These are phyloP conservation scores for Aureobasidium sp. DNA, from an alignment of 2,329 filamentous ascomycete species.

Conservation along the genomic window DNA sequence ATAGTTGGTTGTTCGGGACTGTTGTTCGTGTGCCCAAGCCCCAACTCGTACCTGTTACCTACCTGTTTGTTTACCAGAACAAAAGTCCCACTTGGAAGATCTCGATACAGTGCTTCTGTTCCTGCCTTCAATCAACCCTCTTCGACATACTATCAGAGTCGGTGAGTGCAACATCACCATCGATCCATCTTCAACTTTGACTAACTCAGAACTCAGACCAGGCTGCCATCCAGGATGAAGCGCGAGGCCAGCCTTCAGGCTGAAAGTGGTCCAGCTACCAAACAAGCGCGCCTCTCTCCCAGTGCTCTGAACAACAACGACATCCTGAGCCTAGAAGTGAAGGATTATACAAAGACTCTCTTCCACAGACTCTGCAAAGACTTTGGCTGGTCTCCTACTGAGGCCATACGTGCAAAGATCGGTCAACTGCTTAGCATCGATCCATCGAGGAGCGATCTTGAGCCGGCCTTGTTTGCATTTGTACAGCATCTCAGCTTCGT, in stretches of 20 bases:
- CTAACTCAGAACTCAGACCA: not conserved
- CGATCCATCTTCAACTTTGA: not conserved
- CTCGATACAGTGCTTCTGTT: not conserved
- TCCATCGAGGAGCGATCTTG: not conserved
- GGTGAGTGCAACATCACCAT: not conserved
- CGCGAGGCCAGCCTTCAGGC: not conserved
- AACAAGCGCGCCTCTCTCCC: not conserved
- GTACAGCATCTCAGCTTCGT: not conserved
- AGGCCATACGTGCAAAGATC: not conserved
- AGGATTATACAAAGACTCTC: not conserved
- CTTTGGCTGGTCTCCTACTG: not conserved
- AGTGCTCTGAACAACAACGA: not conserved
- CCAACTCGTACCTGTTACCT: not conserved
- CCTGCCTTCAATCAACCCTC: not conserved
- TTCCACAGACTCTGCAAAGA: not conserved
- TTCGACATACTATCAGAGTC: too few species aligned
- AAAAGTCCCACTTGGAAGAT: not conserved
- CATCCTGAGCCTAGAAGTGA: not conserved
- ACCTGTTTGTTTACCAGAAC: not conserved
- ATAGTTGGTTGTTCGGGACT: too few species aligned
- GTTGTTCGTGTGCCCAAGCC: too few species aligned
- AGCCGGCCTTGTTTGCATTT: not conserved
- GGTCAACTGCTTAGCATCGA: not conserved
- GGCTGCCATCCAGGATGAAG: not conserved
- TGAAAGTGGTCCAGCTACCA: not conserved